A percentile compares a stretch with the other conserved stretches of the same genome.
phyloP scores from a whole-genome alignment of 805 yeast genomes.

The Kuraishia hungarica region DNA sequence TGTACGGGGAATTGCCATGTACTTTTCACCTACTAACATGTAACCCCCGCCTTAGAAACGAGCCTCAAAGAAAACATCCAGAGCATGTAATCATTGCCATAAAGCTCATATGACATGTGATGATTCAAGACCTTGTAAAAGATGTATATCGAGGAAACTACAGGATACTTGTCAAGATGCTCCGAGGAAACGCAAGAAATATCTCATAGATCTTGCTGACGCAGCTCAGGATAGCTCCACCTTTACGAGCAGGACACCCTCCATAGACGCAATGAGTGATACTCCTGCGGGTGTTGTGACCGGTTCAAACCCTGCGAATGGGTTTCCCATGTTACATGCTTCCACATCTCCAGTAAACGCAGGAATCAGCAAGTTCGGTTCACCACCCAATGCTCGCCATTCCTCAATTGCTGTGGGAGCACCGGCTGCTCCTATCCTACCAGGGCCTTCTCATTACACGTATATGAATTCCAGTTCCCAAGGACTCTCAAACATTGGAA shows the following conservation, averaged over 20 bases:
- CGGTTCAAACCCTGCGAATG: not conserved
- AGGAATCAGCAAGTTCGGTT: not conserved
- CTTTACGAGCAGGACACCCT: not conserved
- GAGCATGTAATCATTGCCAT: conserved; percentile 91
- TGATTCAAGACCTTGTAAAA: conserved; percentile 47
- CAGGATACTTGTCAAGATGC: conserved; percentile 77
- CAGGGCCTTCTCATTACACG: not conserved
- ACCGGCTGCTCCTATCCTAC: not conserved
- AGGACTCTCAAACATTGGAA: not conserved
- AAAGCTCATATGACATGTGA: conserved; percentile 92
- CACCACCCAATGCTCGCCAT: conserved; percentile 1
- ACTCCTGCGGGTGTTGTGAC: not conserved
- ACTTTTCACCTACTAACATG: not conserved
- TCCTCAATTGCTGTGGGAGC: not conserved
- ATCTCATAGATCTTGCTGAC: conserved; percentile 53
- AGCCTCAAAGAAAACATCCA: conserved; percentile 47
- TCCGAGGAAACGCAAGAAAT: conserved; percentile 79
- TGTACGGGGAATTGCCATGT: not conserved
- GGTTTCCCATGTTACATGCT: not conserved
- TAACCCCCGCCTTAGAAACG: not conserved
- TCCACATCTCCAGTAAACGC: not conserved
- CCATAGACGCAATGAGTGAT: not conserved
- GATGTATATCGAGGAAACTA: conserved; percentile 68
- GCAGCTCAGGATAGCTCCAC: not conserved
- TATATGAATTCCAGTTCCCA: not conserved